These are phyloP conservation scores for Nicotiana sylvestris DNA, from an alignment of 257 asterid genomes.

Conservation along the genomic window DNA sequence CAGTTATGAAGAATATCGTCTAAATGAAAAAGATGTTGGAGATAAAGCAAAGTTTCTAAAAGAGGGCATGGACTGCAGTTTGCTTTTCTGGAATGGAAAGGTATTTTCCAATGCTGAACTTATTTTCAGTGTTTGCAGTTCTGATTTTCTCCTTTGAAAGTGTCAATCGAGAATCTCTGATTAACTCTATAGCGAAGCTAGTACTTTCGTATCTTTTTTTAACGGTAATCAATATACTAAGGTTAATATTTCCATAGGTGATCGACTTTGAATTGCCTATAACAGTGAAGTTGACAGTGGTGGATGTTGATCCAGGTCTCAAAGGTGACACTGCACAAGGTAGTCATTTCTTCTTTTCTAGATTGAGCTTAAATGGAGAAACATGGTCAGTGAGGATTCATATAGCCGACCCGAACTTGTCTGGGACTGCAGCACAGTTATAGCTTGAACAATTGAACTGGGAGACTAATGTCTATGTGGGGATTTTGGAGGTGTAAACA, in stretches of 20 bases:
- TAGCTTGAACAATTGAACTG: neutral
- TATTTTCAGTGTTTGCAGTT: neutral
- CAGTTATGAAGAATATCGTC: constrained; percentile 81
- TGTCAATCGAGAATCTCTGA: neutral
- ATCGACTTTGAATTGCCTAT: constrained; percentile 95
- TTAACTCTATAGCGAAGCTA: neutral
- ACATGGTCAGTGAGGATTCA: no score
- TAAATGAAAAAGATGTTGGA: constrained; percentile 79
- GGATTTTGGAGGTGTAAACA: neutral
- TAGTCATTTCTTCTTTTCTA: constrained; percentile 19
- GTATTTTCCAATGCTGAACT: constrained; percentile 31
- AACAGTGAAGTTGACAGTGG: constrained; percentile 80
- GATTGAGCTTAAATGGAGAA: neutral
- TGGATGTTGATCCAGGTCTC: constrained; percentile 90
- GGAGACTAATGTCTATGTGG: neutral
- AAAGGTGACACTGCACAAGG: constrained; percentile 99
- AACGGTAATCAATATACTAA: constrained; percentile 4
- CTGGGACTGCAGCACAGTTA: no score
- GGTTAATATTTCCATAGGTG: constrained; percentile 43
- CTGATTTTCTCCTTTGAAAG: neutral
- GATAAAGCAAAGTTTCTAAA: constrained; percentile 90
- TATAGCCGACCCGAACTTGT: no score
- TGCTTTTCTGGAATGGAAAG: constrained; percentile 90
- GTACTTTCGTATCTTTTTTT: neutral
- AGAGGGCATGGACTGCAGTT: constrained; percentile 98